Percentiles rank a stretch among this genome's conserved stretches.
Evolutionary conservation across 768 basidiomycete species (phyloP).

Genomic region (Atractiella rhizophila): DNA sequence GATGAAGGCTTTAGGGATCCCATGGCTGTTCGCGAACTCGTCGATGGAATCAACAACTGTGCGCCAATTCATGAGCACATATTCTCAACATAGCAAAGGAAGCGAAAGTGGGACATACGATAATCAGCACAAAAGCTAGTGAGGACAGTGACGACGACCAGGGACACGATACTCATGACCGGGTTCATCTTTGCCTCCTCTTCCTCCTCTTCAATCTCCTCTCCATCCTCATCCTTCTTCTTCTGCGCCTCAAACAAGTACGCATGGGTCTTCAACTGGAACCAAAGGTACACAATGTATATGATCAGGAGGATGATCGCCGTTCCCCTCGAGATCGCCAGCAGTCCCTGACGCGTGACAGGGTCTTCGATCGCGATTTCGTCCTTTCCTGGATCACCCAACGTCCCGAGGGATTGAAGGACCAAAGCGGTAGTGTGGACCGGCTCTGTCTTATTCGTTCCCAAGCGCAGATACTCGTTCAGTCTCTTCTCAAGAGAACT

Average conservation of each 20-base stretch:
- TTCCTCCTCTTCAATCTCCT: conserved; percentile 25
- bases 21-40: conserved; percentile 55
- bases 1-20: conserved; percentile 39
- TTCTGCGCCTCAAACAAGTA: conserved; percentile 32
- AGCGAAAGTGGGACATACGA: conserved; percentile 27
- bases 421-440: neutral
- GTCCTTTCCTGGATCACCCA: conserved; percentile 23
- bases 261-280: conserved; percentile 56
- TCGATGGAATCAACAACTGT: conserved; percentile 75
- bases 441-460: neutral
- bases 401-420: conserved; percentile 14
- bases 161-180: conserved; percentile 34
- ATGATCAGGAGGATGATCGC: conserved; percentile 39
- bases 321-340: conserved; percentile 22
- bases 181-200: conserved; percentile 42
- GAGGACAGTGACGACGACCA: conserved; percentile 47
- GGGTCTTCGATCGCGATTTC: conserved; percentile 31
- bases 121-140: conserved; percentile 79
- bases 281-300: conserved; percentile 41
- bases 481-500: too few species aligned
- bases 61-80: neutral
- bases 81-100: neutral
- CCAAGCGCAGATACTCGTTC: neutral
- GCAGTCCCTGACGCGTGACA: conserved; percentile 58
- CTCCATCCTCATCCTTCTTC: conserved; percentile 22